Evolutionary conservation across 2,329 filamentous ascomycete species (phyloP), one percentile per base, ranked within the genome.

Genomic region (Aspergillus eucalypticola): DNA sequence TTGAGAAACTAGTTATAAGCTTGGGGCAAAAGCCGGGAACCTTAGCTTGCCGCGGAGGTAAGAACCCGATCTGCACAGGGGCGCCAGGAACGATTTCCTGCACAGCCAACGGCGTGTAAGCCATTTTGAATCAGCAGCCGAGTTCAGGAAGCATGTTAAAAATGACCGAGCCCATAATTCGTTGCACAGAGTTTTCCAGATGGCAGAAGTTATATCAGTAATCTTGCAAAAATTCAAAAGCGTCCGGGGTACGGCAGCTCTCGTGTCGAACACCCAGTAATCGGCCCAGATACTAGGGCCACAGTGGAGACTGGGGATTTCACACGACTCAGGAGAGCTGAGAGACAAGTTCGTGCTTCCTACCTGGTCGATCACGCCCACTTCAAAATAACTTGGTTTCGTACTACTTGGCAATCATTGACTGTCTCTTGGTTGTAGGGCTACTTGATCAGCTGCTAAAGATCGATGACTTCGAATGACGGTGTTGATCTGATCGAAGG

Each of bases 1-100:
- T 41, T 46, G 60, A 48, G 56, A 58, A 52, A 56, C 59, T 61
- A 35, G 32, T 35, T 35, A 63, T 63, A 63, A 53, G 60, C 49
- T 60, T 60, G 60, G 64, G 60, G 56, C 29, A 60, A 54, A 53
- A 54, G 54, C 62, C 62, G 60, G 51, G 54, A 39, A 46, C 54
- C 54, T 63, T 65, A 66, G 62, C 62, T 61, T 60, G 62, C 53
- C 42, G 46, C 44, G 39, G 48, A 35, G 53, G 59, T 60, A 60
- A 62, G 52, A 58, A 60, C 59, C 23, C 52, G 64, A 66, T 66
- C 64, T 56, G 60, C 62, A 59, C 50, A 23, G 56, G 53, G 53
- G 44, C 39, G 49, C 13, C 19, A 41, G 17, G 5, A 17, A 54
- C 21, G 38, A 57, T 44, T 38, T 52, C 39, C 50, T 58, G 46